Percentiles rank a stretch among this genome's conserved stretches.
These are phyloP conservation scores for Fusarium mundagurra DNA, from an alignment of 2,329 filamentous ascomycete species.

Conservation along the genomic window DNA sequence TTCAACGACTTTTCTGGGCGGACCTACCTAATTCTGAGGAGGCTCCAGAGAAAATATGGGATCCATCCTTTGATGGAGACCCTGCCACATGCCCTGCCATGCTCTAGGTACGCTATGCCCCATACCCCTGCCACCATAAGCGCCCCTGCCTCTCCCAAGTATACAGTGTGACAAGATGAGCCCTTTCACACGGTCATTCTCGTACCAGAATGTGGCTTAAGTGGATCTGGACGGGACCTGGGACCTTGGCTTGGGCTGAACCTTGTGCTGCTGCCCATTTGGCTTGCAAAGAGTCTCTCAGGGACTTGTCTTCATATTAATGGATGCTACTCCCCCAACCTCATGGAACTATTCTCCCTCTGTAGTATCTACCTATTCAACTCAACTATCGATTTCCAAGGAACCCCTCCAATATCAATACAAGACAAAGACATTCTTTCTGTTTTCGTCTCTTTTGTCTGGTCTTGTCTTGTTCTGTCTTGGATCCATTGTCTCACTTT, in stretches of 20 bases:
- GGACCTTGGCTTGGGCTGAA: constrained; percentile 29
- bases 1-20: constrained; percentile 18
- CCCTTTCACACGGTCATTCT: constrained; percentile 18
- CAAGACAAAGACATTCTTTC: constrained; percentile 29
- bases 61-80: constrained; percentile 17
- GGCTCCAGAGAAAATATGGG: neutral
- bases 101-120: constrained; percentile 11
- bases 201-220: constrained; percentile 40
- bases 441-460: constrained; percentile 38
- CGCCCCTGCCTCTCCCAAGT: constrained; percentile 27
- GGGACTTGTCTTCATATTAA: constrained; percentile 37
- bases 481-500: constrained; percentile 31
- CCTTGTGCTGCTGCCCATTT: constrained; percentile 28
- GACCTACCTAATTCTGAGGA: constrained; percentile 1
- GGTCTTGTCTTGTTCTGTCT: constrained; percentile 29
- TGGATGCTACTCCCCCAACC: constrained; percentile 35
- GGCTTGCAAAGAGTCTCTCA: constrained; percentile 10
- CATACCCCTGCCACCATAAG: constrained; percentile 25
- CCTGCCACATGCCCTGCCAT: constrained; percentile 22
- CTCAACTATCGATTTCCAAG: constrained; percentile 32
- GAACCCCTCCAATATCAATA: constrained; percentile 2
- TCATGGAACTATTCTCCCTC: constrained; percentile 23
- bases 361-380: constrained; percentile 16
- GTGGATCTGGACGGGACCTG: constrained; percentile 29
- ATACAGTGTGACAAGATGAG: constrained; percentile 21